phyloP scores from a whole-genome alignment of 768 basidiomycete species.

The Crassisporium funariophilum region DNA sequence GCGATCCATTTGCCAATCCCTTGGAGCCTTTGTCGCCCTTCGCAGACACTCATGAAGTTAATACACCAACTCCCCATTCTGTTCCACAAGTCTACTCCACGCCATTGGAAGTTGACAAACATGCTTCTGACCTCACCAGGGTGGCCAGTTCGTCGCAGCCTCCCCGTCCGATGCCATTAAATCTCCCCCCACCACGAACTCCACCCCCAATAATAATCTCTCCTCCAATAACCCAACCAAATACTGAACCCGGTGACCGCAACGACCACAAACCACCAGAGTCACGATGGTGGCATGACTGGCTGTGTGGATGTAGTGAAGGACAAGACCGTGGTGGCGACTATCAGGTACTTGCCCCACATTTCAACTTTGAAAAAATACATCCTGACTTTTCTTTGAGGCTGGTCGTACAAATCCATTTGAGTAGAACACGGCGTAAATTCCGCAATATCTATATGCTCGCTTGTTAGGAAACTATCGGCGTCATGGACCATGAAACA shows the following conservation, averaged over 20 bases:
- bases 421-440: conserved; percentile 37
- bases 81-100: conserved; percentile 3
- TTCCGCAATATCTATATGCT: no score
- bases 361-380: neutral
- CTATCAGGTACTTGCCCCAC: conserved; percentile 57
- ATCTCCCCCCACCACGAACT: conserved; percentile 60
- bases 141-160: conserved; percentile 30
- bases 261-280: conserved; percentile 14
- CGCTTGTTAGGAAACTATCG: no score
- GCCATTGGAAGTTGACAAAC: no score
- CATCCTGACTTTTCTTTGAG: conserved; percentile 34
- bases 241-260: conserved; percentile 25
- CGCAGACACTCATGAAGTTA: conserved; percentile 34
- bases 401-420: conserved; percentile 75
- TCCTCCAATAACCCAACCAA: conserved; percentile 26
- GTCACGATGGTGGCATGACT: conserved; percentile 81
- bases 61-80: conserved; percentile 3
- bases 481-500: no score
- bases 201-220: conserved; percentile 45
- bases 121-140: no score
- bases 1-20: conserved; percentile 54
- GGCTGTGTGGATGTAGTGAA: conserved; percentile 81
- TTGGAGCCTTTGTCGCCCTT: conserved; percentile 51
- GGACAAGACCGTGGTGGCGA: conserved; percentile 75
- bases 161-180: conserved; percentile 60